phyloP scores from a whole-genome alignment of 495 filamentous ascomycete genomes.

The Margaritispora aquatica region DNA sequence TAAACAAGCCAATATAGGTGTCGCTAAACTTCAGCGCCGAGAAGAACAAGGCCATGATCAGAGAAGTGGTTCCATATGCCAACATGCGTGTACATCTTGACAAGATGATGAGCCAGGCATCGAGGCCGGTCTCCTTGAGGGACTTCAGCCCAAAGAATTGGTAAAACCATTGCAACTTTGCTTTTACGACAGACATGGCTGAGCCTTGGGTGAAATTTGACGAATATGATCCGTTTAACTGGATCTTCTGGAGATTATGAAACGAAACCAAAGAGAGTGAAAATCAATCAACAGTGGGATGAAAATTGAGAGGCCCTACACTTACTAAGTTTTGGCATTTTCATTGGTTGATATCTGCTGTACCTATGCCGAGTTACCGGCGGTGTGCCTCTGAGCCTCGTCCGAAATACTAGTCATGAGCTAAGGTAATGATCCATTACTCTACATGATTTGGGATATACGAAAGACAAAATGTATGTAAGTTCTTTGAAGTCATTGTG shows the following conservation, averaged over 20 bases:
- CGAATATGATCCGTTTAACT: background rate
- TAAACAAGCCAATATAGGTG: slow-evolving; percentile 70
- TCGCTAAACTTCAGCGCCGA: slow-evolving; percentile 61
- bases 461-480: too few species aligned
- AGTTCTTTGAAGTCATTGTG: too few species aligned
- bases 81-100: slow-evolving; percentile 70
- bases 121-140: slow-evolving; percentile 34
- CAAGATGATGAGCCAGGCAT: slow-evolving; percentile 67
- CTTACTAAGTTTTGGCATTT: background rate
- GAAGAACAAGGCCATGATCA: slow-evolving; percentile 72
- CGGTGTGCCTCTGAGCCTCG: background rate
- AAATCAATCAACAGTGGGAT: background rate
- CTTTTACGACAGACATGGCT: background rate
- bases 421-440: too few species aligned
- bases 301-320: background rate
- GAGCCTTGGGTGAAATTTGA: background rate
- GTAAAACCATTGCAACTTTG: slow-evolving; percentile 18
- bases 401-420: too few species aligned
- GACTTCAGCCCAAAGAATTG: slow-evolving; percentile 39
- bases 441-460: too few species aligned
- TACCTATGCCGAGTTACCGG: background rate
- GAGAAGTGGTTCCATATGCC: slow-evolving; percentile 70
- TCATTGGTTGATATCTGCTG: background rate
- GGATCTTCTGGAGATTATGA: background rate
- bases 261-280: background rate